phyloP scores from a whole-genome alignment of 768 basidiomycete species.

The Hebeloma cylindrosporum region DNA sequence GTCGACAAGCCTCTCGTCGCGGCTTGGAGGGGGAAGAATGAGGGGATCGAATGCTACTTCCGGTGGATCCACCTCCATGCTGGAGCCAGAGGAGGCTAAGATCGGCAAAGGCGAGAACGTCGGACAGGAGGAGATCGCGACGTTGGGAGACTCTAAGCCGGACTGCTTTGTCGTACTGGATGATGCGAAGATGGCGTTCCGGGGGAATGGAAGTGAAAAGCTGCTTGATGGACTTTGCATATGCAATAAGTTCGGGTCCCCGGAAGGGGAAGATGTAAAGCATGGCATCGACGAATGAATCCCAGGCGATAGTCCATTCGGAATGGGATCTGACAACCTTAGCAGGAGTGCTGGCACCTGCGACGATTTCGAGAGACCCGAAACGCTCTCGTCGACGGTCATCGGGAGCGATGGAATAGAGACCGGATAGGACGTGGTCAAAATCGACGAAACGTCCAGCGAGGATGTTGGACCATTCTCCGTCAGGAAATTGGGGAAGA shows the following conservation, averaged over 20 bases:
- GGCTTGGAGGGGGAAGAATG: background rate
- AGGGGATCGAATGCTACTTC: background rate
- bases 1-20: conserved; percentile 12
- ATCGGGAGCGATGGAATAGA: conserved; percentile 16
- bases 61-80: background rate
- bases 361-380: conserved; percentile 2
- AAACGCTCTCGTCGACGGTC: background rate
- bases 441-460: conserved; percentile 22
- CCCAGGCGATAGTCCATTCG: conserved; percentile 28
- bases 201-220: conserved; percentile 18
- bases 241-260: conserved; percentile 9
- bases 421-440: conserved; percentile 23
- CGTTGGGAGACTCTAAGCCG: conserved; percentile 6
- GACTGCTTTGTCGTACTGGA: conserved; percentile 28
- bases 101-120: conserved; percentile 13
- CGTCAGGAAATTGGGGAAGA: conserved; percentile 22
- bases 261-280: conserved; percentile 25
- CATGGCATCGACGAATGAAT: conserved; percentile 11
- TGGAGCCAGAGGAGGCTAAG: conserved; percentile 18
- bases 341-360: conserved; percentile 5
- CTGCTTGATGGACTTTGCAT: conserved; percentile 4
- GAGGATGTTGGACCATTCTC: conserved; percentile 27
- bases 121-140: conserved; percentile 13
- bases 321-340: conserved; percentile 12
- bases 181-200: conserved; percentile 18